Evolutionary conservation across 1,284 basidiomycete species (phyloP).

Genomic region (Entoloma clypeatum): DNA sequence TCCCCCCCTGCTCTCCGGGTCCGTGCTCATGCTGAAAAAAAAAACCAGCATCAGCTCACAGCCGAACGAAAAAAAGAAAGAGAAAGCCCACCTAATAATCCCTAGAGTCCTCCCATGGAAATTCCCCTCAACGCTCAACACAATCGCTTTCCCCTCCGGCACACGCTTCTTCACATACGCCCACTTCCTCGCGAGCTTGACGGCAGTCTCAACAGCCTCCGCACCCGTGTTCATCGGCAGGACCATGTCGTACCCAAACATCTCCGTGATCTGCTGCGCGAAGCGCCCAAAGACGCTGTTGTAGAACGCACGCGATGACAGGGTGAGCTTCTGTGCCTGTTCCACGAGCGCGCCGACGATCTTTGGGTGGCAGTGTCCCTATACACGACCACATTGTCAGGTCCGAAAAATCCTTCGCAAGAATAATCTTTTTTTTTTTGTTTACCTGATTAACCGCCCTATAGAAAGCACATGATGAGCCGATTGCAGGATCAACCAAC

Average conservation of each 20-base stretch:
- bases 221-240: conserved; percentile 99
- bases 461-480: conserved; percentile 5
- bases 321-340: conserved; percentile 88
- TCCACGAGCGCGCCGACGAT: conserved; percentile 80
- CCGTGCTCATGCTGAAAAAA: conserved; percentile 82
- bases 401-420: too few species aligned
- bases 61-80: conserved; percentile 3
- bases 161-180: conserved; percentile 87
- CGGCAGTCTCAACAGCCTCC: conserved; percentile 90
- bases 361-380: conserved; percentile 94
- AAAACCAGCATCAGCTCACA: conserved; percentile 15
- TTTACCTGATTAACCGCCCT: conserved; percentile 85
- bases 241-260: conserved; percentile 92
- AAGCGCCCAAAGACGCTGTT: conserved; percentile 89
- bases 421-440: too few species aligned
- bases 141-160: conserved; percentile 78
- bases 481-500: conserved; percentile 4
- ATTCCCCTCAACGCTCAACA: conserved; percentile 88
- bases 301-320: conserved; percentile 96
- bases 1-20: conserved; percentile 82
- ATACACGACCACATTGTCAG: too few species aligned
- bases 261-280: conserved; percentile 79
- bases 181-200: conserved; percentile 91
- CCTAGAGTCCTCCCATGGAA: conserved; percentile 96
- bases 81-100: conserved; percentile 63